Evolutionary conservation across 441 rosid genomes (phyloP), one percentile per base, ranked within the genome.

Genomic region (Aquilaria agallochum): DNA sequence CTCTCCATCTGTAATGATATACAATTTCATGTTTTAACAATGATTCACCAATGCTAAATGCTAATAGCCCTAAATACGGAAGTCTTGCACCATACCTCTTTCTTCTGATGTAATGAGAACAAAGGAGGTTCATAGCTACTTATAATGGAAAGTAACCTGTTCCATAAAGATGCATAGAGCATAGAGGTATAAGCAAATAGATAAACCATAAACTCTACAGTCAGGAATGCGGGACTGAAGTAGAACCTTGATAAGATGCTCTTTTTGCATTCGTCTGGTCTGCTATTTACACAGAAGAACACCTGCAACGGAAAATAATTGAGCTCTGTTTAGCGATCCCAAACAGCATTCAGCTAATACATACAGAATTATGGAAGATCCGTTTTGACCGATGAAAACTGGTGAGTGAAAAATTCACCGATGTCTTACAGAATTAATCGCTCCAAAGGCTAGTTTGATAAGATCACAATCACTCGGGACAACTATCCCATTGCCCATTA

Each of bases 81-180:
- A 62, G 47, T 57, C 20, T 13, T 20, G 45, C 53, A 71, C 33
- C 73, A 58, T 69, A 95, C 99, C 99, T 95, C 94, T 67, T 69
- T 79, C 55, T 69, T 65, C 70, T 86, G 89, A 63, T 75, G 74
- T 14, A 82, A 54, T 33, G 84, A 71, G 60, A 95, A 80, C 68
- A 82, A 66, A 30, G 74, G 76, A 51, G 85, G 83, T 64, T 76
- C 74, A 47, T 72, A 61, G 73, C 77, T 75, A 72, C 76, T 84
- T 50, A 85, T 78, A 53, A 71, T 67, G 55, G 85, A 79, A 54
- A 90, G 76, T 57, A 88, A 56, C 80, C 99, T 95, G 92, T 57
- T 52, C 62, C 56, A 36, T 61, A 52, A 66, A 65, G 32, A 33
- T 50, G 56, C 62, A 69, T 56, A 55, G 9, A 45, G 62, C 11